A percentile compares a stretch with the other conserved stretches of the same genome.
Conservation (phyloP, 495 filamentous ascomycete species). For the Cryomyces minteri region DNA sequence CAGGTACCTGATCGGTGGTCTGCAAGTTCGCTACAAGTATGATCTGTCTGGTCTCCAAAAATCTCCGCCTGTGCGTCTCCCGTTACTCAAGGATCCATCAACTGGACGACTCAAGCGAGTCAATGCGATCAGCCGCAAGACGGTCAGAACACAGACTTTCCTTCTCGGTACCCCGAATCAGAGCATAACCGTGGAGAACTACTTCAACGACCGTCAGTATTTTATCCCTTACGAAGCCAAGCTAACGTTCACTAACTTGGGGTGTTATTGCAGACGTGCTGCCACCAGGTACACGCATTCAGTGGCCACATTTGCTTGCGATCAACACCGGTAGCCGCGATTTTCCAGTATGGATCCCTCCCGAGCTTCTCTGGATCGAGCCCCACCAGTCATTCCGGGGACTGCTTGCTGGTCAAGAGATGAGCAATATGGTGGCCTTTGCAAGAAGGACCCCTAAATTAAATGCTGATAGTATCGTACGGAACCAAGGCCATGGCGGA, state of each 20-base stretch:
- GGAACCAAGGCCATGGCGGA: too few relatives aligned
- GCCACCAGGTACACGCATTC: neutral
- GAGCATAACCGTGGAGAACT: neutral
- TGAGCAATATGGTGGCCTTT: neutral
- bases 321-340: neutral
- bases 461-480: neutral
- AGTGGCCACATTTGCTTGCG: neutral
- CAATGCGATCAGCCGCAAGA: neutral
- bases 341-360: neutral
- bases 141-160: neutral
- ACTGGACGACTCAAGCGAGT: neutral
- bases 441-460: neutral
- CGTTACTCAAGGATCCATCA: neutral
- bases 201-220: neutral
- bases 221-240: neutral
- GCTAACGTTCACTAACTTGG: neutral
- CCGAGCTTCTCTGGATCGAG: neutral
- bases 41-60: neutral
- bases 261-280: neutral
- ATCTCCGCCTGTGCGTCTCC: too few relatives aligned
- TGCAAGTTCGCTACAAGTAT: neutral
- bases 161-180: neutral
- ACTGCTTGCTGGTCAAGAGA: neutral
- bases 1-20: neutral
- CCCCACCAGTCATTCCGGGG: neutral